phyloP scores from a whole-genome alignment of 2,329 filamentous ascomycete species.

The Fusarium armeniacum region DNA sequence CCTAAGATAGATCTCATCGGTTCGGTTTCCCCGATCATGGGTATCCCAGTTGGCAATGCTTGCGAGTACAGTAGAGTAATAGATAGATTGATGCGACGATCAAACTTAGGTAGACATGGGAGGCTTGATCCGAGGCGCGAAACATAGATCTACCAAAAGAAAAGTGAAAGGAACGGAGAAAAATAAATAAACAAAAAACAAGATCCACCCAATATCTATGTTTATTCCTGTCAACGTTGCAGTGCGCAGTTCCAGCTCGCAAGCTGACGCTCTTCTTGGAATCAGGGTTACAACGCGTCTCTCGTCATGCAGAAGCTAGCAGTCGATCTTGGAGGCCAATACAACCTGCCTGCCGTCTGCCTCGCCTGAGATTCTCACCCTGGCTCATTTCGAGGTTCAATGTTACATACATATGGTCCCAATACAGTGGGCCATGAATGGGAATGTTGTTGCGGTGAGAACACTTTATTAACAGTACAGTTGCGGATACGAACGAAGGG shows the following conservation, averaged over 20 bases:
- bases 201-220: constrained; percentile 22
- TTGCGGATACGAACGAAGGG: background rate
- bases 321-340: constrained; percentile 11
- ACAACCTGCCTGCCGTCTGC: constrained; percentile 25
- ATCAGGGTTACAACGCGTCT: constrained; percentile 27
- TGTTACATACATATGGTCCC: constrained; percentile 10
- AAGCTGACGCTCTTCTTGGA: constrained; percentile 28
- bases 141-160: constrained; percentile 22
- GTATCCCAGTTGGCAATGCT: constrained; percentile 20
- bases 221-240: constrained; percentile 26
- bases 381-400: constrained; percentile 18
- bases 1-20: constrained; percentile 1
- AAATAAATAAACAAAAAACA: constrained; percentile 4
- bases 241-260: constrained; percentile 25
- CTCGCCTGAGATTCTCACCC: constrained; percentile 38
- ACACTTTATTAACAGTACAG: background rate
- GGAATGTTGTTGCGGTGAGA: constrained; percentile 24
- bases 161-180: constrained; percentile 14
- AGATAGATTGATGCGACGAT: constrained; percentile 23
- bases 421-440: constrained; percentile 32
- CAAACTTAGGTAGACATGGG: constrained; percentile 18
- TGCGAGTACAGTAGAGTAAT: constrained; percentile 14
- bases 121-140: constrained; percentile 7
- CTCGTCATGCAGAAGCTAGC: background rate
- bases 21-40: constrained; percentile 8